These are phyloP conservation scores for Talaromyces sp. DNA, from an alignment of 2,329 filamentous ascomycete genomes.

Conservation along the genomic window DNA sequence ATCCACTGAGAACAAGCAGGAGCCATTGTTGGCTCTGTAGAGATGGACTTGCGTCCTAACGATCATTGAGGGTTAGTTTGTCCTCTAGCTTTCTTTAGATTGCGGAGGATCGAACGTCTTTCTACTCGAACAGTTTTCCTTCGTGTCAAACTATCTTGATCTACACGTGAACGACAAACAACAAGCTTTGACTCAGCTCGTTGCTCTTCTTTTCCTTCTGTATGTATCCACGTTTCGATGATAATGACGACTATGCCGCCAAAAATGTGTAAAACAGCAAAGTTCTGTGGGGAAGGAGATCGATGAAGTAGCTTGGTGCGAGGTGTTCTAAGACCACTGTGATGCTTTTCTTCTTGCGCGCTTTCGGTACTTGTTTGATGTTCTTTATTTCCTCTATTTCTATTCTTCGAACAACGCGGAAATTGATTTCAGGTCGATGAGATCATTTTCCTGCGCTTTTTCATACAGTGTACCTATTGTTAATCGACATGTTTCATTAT, in stretches of 20 bases:
- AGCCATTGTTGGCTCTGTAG: constrained; percentile 31
- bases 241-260: constrained; percentile 1
- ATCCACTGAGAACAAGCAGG: constrained; percentile 25
- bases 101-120: neutral
- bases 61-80: neutral
- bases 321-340: neutral
- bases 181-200: neutral
- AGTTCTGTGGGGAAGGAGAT: neutral
- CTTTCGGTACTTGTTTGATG: neutral
- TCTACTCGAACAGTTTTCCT: neutral
- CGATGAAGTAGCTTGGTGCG: neutral
- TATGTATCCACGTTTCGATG: neutral
- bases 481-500: constrained; percentile 1
- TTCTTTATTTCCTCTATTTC: neutral
- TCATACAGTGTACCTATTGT: neutral
- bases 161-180: neutral
- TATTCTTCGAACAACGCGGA: neutral
- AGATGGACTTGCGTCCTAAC: neutral
- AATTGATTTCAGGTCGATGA: neutral
- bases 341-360: neutral
- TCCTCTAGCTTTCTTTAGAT: no score
- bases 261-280: neutral
- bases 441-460: neutral
- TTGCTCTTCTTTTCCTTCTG: neutral
- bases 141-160: neutral